Evolutionary conservation across 352 stramenopile genomes (phyloP), one percentile per base, ranked within the genome.

Genomic region (Phytophthora pini): DNA sequence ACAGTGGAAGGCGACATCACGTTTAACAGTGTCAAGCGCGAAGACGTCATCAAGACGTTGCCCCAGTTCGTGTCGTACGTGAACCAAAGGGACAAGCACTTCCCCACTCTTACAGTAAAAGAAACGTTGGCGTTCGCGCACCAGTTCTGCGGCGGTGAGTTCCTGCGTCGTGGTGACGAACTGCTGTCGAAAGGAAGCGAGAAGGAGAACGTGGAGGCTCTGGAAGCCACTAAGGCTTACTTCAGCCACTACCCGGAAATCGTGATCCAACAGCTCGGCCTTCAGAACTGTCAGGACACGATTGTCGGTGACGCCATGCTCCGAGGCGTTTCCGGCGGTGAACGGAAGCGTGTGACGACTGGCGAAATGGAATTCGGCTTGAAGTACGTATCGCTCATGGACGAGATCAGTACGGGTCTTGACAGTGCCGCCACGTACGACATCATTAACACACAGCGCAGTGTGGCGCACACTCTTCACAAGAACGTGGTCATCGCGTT

Each of bases 401-500:
- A 98, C 65, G 87, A 96, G 75, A 97, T 98, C 60, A 95, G 82
- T 64, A 98, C 92, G 22, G 95, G 95, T 2, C 83, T 98, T 64
- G 54, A 92, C 92, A 72, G 70, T 90, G 49, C 72, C 82, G 27
- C 92, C 65, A 76, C 65, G 17, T 75, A 62, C 43, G 67, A 75
- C 12, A 75, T 75, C 48, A 68, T 75, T 40, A 65, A 54, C 20
- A 75, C 67, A 8, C 61, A 70, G 34, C 61, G 61, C 26, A 58
- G 55, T 24, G 53, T 70, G 5, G 62, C 62, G 4, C 48, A 65
- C 32, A 65, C 27, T n/a, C 48, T 70, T 2, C 62, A 45, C 22
- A 70, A 70, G 46, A 85, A 76, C 11, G 45, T 70, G 31, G 74
- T 88, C 4, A 71, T 96, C n/a, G 82, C 84, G 4, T 65, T 97